Evolutionary conservation across 1,284 basidiomycete genomes (phyloP), one percentile per base, ranked within the genome.

Genomic region (Ganoderma leucocontextum): DNA sequence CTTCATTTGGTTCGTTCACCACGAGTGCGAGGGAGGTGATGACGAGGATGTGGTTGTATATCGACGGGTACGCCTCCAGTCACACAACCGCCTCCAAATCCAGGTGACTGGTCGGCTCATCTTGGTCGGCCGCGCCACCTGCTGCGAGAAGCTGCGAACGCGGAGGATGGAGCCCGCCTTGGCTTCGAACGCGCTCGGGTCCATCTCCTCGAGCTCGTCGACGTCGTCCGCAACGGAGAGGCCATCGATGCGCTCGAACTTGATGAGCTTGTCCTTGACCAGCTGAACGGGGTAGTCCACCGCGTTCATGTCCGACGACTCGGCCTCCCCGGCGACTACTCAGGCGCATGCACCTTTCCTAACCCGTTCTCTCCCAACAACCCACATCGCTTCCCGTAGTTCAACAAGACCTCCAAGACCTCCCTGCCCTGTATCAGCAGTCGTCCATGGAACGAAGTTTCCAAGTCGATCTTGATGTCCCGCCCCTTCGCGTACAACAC

Each of bases 1-100:
- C 89, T 99, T 99, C 96, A 98, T 92, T 85, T 98, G 97, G 83
- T 99, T 99, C 97, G 86, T 99, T 99, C 88, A 99, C 97, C 77
- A 93, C 60, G 97, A 98, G 85, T 99, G 97, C 67, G n/a, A n/a
- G n/a, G n/a, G 94, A 96, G 39, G 95, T 97, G 83, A 96, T 92
- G 77, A 98, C 94, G 74, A 99, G 89, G 79, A 99, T 99, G 81
- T 99, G 96, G 85, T 98, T 98, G 85, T 99, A 99, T 60, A 95
- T 98, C 59, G 95, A 95, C 57, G 99, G 87, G 83, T 99, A 99
- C 15, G 97, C 97, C 82, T 99, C 97, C 66, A 99, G 86, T 97
- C 97, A 99, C 68, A 99, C 97, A 74, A 99, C 97, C 64, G 97
- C 97, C 73, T 97, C 84, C 2, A 92, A 81, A 66, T 99, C 97